phyloP scores from a whole-genome alignment of 768 basidiomycete species.

The Dentipellis fragilis region DNA sequence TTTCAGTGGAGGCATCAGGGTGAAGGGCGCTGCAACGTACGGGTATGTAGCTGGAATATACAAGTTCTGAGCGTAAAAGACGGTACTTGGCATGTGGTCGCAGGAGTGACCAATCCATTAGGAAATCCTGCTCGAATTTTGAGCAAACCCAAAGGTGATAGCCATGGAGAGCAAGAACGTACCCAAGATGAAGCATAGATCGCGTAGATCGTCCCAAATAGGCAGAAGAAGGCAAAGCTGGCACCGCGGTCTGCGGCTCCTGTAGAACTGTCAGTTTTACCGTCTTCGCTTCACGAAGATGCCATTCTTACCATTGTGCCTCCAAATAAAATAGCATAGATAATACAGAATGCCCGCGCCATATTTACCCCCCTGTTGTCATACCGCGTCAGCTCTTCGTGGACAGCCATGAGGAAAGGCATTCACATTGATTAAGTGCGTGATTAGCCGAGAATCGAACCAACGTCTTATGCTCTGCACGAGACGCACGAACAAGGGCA shows the following conservation, averaged over 20 bases:
- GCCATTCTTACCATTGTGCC: slow-evolving; percentile 41
- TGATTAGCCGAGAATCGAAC: slow-evolving; percentile 57
- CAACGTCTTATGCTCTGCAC: slow-evolving; percentile 87
- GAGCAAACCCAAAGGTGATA: not conserved
- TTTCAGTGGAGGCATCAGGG: not conserved
- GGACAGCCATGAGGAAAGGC: not conserved
- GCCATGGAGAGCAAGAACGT: slow-evolving; percentile 15
- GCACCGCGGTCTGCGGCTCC: slow-evolving; percentile 11
- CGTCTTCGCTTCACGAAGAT: not conserved
- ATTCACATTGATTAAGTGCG: slow-evolving; percentile 83
- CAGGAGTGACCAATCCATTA: slow-evolving; percentile 90
- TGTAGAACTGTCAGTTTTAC: not conserved
- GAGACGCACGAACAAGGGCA: slow-evolving; percentile 72
- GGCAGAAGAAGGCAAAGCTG: slow-evolving; percentile 58
- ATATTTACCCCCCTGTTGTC: slow-evolving; percentile 75
- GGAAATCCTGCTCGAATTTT: slow-evolving; percentile 45
- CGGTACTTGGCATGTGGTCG: slow-evolving; percentile 42
- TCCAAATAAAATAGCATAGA: slow-evolving; percentile 71
- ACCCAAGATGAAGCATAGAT: slow-evolving; percentile 77
- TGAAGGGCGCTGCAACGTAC: slow-evolving; percentile 27
- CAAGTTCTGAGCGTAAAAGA: slow-evolving; percentile 63
- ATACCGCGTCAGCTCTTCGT: slow-evolving; percentile 1
- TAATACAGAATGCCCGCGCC: slow-evolving; percentile 52
- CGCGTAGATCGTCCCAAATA: slow-evolving; percentile 54
- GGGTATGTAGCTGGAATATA: slow-evolving; percentile 55